Evolutionary conservation across 2,329 filamentous ascomycete species (phyloP).

Genomic region (Cercospora sp.): DNA sequence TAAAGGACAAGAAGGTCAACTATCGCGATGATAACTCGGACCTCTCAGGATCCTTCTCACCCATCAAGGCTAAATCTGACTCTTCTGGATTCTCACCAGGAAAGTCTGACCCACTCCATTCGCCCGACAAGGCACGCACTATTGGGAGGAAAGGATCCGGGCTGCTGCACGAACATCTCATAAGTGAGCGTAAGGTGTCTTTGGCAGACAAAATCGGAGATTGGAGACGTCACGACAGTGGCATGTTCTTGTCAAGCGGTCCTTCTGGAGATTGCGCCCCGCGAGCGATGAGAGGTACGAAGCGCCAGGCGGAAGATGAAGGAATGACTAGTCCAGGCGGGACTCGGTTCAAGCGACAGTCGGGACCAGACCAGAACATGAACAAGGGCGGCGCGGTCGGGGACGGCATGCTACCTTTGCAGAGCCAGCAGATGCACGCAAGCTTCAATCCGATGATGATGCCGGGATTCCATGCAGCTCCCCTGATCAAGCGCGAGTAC

Average conservation of each 20-base stretch:
- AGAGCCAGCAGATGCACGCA: background rate
- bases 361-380: background rate
- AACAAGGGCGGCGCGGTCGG: background rate
- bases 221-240: constrained; percentile 16
- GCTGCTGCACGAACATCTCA: background rate
- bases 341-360: background rate
- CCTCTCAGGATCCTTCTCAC: constrained; percentile 16
- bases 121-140: constrained; percentile 6
- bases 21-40: constrained; percentile 22
- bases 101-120: constrained; percentile 17
- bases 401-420: background rate
- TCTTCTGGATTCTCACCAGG: constrained; percentile 20
- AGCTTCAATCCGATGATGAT: background rate
- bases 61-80: constrained; percentile 21
- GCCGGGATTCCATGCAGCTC: background rate
- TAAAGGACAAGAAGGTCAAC: constrained; percentile 23
- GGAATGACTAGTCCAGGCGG: background rate
- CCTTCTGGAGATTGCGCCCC: background rate
- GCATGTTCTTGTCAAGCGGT: background rate
- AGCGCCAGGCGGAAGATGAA: constrained; percentile 4
- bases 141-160: background rate
- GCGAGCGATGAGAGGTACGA: background rate
- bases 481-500: background rate
- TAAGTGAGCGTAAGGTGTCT: constrained; percentile 4
- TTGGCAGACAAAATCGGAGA: constrained; percentile 22